Evolutionary conservation across 768 basidiomycete genomes (phyloP), one percentile per base, ranked within the genome.

Genomic region (Hygrophorus pudorinus): DNA sequence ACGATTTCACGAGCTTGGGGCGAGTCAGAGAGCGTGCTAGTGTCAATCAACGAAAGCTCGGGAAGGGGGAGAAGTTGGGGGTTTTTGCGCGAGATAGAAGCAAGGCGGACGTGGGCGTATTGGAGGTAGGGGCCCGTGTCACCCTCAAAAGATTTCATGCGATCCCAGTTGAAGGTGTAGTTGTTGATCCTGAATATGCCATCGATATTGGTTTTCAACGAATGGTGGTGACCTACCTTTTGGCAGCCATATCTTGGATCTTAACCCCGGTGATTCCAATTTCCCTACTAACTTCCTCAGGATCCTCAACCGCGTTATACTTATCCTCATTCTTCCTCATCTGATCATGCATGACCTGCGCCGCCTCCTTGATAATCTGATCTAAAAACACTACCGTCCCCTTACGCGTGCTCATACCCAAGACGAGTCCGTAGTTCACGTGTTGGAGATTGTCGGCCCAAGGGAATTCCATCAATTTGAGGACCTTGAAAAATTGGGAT

Each of bases 231-330:
- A 44, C 76, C 36, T 51, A 91, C 91, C 91, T 71, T 61, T 90
- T 94, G 11, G 89, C 90, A 34, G 85, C 75, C 90, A 94, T 92
- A 59, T 96, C 92, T 63, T 99, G 96, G 48, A 99, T 92, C 70
- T 97, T 98, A 52, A 99, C 84, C 2, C 90, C 91, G 0, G 90
- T 85, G 55, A 96, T 90, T 14, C 93, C 96, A 38, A 97, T 81
- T 62, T 94, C 86, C 50, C 73, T 71, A 46, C 78, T 76, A 37
- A 82, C 83, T 38, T 62, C 65, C 56, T 87, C 84, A 1, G 94
- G 93, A 60, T 99, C 79, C 55, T 89, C 88, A 30, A 99, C 74
- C 18, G 82, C 79, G 3, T 68, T 75, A 56, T 93, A 97, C 64
- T 98, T 99, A 42, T 81, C 90, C 65, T 89, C 81, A 59, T 97